Percentiles rank a stretch among this genome's conserved stretches.
These are phyloP conservation scores for Coemansia sp. DNA, from an alignment of 192 early-diverging fungal genomes.

Conservation along the genomic window DNA sequence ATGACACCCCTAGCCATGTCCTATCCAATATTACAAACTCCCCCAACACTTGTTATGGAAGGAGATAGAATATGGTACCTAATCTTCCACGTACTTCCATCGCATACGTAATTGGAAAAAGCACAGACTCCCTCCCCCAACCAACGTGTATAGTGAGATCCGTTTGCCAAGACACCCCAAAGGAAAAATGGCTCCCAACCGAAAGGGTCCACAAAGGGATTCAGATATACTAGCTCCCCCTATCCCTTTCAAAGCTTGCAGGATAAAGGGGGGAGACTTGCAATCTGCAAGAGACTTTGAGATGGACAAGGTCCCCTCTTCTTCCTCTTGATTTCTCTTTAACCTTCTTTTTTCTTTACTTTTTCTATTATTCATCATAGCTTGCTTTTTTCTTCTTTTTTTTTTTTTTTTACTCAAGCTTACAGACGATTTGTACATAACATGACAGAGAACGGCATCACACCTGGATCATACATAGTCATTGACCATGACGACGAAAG, in stretches of 20 bases:
- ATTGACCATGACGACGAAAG: slow-evolving; percentile 39
- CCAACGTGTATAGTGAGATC: background rate
- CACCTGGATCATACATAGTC: slow-evolving; percentile 31
- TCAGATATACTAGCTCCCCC: background rate
- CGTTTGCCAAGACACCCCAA: background rate
- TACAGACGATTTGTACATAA: background rate
- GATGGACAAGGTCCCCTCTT: background rate
- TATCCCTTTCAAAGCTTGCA: background rate
- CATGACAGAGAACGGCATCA: background rate
- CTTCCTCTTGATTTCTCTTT: slow-evolving; percentile 6
- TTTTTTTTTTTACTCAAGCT: background rate
- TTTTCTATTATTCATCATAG: slow-evolving; percentile 3
- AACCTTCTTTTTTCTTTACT: background rate
- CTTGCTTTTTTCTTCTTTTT: background rate
- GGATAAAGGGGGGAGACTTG: background rate
- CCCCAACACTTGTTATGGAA: background rate
- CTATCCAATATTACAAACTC: background rate
- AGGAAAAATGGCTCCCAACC: background rate
- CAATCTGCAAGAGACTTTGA: background rate
- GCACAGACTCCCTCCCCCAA: background rate
- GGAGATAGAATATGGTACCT: background rate
- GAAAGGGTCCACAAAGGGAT: slow-evolving; percentile 6
- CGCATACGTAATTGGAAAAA: background rate
- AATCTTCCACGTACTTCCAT: too few relatives aligned
- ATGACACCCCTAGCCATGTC: background rate